phyloP scores from a whole-genome alignment of 2,329 filamentous ascomycete species.

The Colletotrichum sp. region DNA sequence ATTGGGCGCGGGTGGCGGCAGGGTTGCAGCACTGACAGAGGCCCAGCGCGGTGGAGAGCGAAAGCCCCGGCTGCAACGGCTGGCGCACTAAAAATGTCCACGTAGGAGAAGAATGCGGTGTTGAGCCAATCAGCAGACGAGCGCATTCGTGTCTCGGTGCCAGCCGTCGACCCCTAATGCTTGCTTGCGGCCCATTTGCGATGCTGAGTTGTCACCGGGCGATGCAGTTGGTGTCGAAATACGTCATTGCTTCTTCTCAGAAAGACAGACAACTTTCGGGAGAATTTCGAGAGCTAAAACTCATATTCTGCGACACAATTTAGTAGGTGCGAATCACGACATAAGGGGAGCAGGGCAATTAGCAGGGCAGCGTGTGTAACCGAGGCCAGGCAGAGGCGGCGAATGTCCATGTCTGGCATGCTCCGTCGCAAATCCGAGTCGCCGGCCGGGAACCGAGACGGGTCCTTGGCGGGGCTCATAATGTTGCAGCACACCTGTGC shows the following conservation, averaged over 20 bases:
- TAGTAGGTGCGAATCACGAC: not conserved
- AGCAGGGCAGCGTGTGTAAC: not conserved
- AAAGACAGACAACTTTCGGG: not conserved
- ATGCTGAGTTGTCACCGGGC: not conserved
- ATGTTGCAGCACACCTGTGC: not conserved
- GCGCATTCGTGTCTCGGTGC: not conserved
- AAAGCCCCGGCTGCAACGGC: not conserved
- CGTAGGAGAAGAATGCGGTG: not conserved
- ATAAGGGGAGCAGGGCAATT: not conserved
- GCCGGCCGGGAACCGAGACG: not conserved
- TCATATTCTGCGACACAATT: not conserved
- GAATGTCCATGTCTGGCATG: not conserved
- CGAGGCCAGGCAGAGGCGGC: not conserved
- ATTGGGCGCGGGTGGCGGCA: not conserved
- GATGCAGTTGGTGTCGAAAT: not conserved
- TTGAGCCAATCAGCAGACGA: not conserved
- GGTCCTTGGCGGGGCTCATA: not conserved
- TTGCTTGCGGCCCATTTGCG: not conserved
- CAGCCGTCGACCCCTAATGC: constrained; percentile 11
- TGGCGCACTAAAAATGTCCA: not conserved
- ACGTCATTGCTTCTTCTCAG: not conserved
- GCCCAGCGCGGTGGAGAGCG: not conserved
- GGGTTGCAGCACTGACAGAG: not conserved
- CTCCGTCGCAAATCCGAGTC: not conserved
- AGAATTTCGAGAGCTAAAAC: not conserved